Conservation (phyloP, 345 rosid genomes). For the Capsella bursapastoris region DNA sequence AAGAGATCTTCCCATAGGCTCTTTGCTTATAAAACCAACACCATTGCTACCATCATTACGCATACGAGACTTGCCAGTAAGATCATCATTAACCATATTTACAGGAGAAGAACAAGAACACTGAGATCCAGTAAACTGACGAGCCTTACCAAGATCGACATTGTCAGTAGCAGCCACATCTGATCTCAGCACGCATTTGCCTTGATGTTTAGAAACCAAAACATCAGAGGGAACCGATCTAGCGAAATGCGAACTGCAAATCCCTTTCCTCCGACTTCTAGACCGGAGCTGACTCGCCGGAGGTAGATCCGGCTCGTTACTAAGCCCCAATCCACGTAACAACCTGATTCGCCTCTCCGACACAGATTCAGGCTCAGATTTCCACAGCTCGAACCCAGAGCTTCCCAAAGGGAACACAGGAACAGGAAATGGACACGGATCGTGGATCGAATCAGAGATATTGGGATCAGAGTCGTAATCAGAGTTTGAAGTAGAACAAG, state of each 20-base stretch:
- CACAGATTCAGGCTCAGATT: conserved; percentile 76
- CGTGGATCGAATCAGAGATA: conserved; percentile 43
- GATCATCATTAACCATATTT: conserved; percentile 38
- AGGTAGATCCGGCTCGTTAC: conserved; percentile 56
- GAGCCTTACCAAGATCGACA: conserved; percentile 40
- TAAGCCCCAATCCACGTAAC: conserved; percentile 71
- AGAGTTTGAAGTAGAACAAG: conserved; percentile 64
- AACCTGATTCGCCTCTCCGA: conserved; percentile 73
- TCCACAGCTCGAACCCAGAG: conserved; percentile 76
- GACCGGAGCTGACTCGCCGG: conserved; percentile 47
- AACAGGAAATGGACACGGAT: conserved; percentile 47
- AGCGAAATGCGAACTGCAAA: conserved; percentile 41
- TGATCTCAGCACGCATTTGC: conserved; percentile 50
- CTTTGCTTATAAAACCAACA: conserved; percentile 45
- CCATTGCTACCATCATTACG: conserved; percentile 21
- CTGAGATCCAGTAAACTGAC: conserved; percentile 42
- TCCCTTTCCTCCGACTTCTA: conserved; percentile 39
- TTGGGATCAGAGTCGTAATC: conserved; percentile 61
- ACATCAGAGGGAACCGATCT: conserved; percentile 55
- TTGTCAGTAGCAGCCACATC: conserved; percentile 45
- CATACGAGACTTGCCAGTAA: conserved; percentile 28
- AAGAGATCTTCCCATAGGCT: conserved; percentile 42
- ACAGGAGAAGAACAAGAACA: conserved; percentile 51
- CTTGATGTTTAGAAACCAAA: conserved; percentile 34
- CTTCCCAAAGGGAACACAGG: conserved; percentile 50